A percentile compares a stretch with the other conserved stretches of the same genome.
Conservation (phyloP, 1,139 yeast genomes). For the Hyphopichia buzzinii region DNA sequence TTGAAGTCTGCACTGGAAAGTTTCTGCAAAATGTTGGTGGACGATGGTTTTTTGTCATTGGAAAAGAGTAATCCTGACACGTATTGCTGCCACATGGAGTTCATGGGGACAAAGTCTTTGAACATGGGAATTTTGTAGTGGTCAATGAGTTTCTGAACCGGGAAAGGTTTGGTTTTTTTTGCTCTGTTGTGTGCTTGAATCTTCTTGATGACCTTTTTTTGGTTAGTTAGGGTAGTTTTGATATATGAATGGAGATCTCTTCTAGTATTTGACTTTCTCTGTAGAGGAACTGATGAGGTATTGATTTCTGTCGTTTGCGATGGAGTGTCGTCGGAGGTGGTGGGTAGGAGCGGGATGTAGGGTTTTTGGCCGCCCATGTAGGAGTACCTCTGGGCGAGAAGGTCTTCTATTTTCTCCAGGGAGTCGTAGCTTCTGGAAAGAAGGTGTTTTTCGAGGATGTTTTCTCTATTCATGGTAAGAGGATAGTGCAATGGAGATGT, state of each 20-base stretch:
- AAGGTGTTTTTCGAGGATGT: slow-evolving; percentile 50
- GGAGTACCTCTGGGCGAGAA: slow-evolving; percentile 58
- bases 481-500: no score
- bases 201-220: slow-evolving; percentile 33
- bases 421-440: slow-evolving; percentile 51
- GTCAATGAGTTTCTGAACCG: slow-evolving; percentile 26
- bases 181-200: slow-evolving; percentile 27
- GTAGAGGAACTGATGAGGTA: slow-evolving; percentile 17
- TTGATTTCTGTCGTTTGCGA: slow-evolving; percentile 13
- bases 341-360: slow-evolving; percentile 45
- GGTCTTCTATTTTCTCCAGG: slow-evolving; percentile 41
- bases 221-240: slow-evolving; percentile 32
- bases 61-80: slow-evolving; percentile 51
- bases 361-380: slow-evolving; percentile 60
- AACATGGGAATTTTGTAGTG: slow-evolving; percentile 47
- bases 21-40: slow-evolving; percentile 46
- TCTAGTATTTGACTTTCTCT: slow-evolving; percentile 36
- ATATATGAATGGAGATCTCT: slow-evolving; percentile 46
- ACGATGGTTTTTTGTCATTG: slow-evolving; percentile 20
- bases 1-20: slow-evolving; percentile 80
- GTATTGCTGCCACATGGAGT: slow-evolving; percentile 63
- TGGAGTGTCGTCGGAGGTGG: slow-evolving; percentile 21
- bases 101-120: slow-evolving; percentile 52
- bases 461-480: slow-evolving; percentile 31
- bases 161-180: slow-evolving; percentile 17